phyloP scores from a whole-genome alignment of 495 filamentous ascomycete species.

The Geopyxis carbonaria region DNA sequence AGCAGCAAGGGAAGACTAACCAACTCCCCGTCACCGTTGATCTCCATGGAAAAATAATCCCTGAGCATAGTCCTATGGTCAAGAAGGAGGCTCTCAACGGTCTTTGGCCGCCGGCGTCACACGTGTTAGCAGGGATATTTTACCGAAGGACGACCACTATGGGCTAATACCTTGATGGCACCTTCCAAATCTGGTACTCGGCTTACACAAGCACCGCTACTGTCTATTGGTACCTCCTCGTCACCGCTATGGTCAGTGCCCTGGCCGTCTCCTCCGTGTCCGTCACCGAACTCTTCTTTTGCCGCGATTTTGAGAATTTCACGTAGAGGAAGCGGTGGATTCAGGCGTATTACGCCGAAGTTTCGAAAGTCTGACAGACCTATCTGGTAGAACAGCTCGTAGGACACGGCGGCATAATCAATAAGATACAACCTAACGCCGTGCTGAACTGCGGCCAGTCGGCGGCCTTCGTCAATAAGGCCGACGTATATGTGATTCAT shows the following conservation, averaged over 20 bases:
- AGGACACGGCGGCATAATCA: conserved; percentile 77
- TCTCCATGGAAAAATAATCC: conserved; percentile 82
- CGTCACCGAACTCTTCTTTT: conserved; percentile 44
- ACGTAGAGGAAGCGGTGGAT: conserved; percentile 52
- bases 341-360: conserved; percentile 69
- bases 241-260: conserved; percentile 40
- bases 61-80: conserved; percentile 66
- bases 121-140: conserved; percentile 1
- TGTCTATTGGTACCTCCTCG: conserved; percentile 41
- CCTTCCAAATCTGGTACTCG: conserved; percentile 19
- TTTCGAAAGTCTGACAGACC: conserved; percentile 94
- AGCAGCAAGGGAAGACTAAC: conserved; percentile 64
- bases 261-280: conserved; percentile 4
- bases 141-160: neutral
- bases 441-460: conserved; percentile 79
- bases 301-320: conserved; percentile 59
- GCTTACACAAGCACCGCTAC: neutral
- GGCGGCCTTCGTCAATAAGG: conserved; percentile 69
- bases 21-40: conserved; percentile 62
- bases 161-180: conserved; percentile 13
- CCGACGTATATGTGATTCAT: conserved; percentile 87
- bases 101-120: conserved; percentile 5
- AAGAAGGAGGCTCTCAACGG: conserved; percentile 38
- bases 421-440: conserved; percentile 86
- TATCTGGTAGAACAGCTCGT: conserved; percentile 93